phyloP scores from a whole-genome alignment of 2,329 filamentous ascomycete genomes.

The Chaetomiaceae sp. region DNA sequence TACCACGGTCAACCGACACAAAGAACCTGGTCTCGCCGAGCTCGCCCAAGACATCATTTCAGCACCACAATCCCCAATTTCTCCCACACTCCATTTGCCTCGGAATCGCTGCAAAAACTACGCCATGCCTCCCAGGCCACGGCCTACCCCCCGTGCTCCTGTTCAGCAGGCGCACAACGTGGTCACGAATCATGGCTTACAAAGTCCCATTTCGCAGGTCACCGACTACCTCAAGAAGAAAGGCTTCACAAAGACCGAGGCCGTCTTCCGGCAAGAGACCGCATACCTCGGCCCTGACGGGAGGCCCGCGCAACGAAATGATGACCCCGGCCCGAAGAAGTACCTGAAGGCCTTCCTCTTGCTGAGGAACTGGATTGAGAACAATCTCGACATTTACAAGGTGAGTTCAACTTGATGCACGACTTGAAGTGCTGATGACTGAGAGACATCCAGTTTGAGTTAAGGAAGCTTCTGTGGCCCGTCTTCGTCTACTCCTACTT shows the following conservation, averaged over 20 bases:
- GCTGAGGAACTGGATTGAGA: slow-evolving; percentile 79
- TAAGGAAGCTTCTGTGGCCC: slow-evolving; percentile 85
- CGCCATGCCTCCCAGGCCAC: background rate
- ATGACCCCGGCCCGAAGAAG: slow-evolving; percentile 70
- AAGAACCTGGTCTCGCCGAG: too few species aligned
- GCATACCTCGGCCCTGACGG: slow-evolving; percentile 77
- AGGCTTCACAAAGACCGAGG: slow-evolving; percentile 88
- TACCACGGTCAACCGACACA: too few species aligned
- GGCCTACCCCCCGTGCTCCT: background rate
- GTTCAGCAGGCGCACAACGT: background rate
- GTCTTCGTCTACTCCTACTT: slow-evolving; percentile 91
- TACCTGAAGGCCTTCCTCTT: slow-evolving; percentile 72
- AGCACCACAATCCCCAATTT: background rate
- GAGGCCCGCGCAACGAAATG: slow-evolving; percentile 61
- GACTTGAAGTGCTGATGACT: slow-evolving; percentile 9
- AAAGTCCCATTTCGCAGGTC: slow-evolving; percentile 43
- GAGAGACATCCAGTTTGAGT: slow-evolving; percentile 62
- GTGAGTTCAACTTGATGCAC: slow-evolving; percentile 38
- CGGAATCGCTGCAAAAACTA: background rate
- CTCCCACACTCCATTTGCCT: background rate
- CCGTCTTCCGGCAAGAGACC: slow-evolving; percentile 87
- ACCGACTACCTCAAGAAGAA: slow-evolving; percentile 96
- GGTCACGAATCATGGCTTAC: slow-evolving; percentile 4
- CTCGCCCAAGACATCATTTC: background rate
- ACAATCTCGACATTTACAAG: slow-evolving; percentile 91